These are phyloP conservation scores for Madurella mycetomatis DNA, from an alignment of 2,329 filamentous ascomycete species.

Conservation along the genomic window DNA sequence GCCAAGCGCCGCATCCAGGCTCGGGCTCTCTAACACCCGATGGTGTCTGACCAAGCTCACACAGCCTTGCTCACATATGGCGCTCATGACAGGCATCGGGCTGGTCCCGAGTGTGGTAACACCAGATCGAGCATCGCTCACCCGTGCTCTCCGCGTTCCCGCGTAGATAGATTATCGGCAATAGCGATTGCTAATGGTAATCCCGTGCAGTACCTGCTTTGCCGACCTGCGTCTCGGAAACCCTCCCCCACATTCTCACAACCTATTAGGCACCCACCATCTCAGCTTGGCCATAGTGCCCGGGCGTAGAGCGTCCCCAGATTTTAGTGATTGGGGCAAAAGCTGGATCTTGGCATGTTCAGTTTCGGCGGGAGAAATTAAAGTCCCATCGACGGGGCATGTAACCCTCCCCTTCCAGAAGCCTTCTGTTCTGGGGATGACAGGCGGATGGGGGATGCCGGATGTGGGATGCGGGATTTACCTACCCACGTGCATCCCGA, in stretches of 20 bases:
- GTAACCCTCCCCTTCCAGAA: too few species aligned
- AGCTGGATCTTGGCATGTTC: background rate
- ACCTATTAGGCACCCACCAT: background rate
- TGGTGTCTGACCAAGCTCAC: too few species aligned
- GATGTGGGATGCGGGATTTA: too few species aligned
- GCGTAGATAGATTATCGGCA: background rate
- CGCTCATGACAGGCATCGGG: too few species aligned
- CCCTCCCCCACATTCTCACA: background rate
- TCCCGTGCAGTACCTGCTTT: background rate
- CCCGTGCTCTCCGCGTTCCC: constrained; percentile 2
- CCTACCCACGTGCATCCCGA: too few species aligned
- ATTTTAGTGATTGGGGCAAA: background rate
- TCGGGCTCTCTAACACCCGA: too few species aligned
- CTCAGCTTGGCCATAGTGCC: background rate
- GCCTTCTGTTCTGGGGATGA: too few species aligned
- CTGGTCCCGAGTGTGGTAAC: background rate
- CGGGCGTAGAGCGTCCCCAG: background rate
- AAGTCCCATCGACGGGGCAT: too few species aligned
- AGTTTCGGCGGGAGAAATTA: too few species aligned
- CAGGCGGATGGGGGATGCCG: too few species aligned
- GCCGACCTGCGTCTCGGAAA: background rate
- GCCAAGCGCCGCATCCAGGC: too few species aligned
- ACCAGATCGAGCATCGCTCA: background rate
- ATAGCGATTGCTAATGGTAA: background rate
- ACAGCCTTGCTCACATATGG: too few species aligned